A percentile compares a stretch with the other conserved stretches of the same genome.
phyloP scores from a whole-genome alignment of 106 monocot genomes.

The Phalaenopsis aphrodite region DNA sequence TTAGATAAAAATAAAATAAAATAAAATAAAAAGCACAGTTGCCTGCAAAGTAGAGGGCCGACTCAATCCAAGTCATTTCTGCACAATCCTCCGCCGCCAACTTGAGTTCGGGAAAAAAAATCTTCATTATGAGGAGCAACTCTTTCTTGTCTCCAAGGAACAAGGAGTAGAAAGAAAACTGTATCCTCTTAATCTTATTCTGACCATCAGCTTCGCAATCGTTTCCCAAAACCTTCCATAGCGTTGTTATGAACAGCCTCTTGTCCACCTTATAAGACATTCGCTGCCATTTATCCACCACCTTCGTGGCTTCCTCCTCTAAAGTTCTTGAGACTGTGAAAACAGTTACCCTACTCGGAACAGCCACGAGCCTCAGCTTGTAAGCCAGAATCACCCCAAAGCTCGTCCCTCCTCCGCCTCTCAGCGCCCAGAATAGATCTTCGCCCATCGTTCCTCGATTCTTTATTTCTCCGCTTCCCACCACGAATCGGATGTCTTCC shows the following conservation, averaged over 20 bases:
- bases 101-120: slow-evolving; percentile 25
- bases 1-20: no score
- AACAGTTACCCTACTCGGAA: slow-evolving; percentile 17
- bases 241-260: background rate
- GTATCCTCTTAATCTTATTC: background rate
- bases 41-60: slow-evolving; percentile 11
- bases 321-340: background rate
- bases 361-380: slow-evolving; percentile 23
- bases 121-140: slow-evolving; percentile 16
- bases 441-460: slow-evolving; percentile 14
- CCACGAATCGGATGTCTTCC: slow-evolving; percentile 17
- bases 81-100: slow-evolving; percentile 17
- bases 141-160: slow-evolving; percentile 20
- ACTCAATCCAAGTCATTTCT: slow-evolving; percentile 36
- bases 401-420: slow-evolving; percentile 36
- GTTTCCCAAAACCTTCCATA: background rate
- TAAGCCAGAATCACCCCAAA: slow-evolving; percentile 43
- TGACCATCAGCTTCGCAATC: background rate
- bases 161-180: slow-evolving; percentile 18
- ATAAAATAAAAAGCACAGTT: no score
- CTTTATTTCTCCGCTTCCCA: slow-evolving; percentile 10
- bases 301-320: background rate
- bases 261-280: slow-evolving; percentile 1
- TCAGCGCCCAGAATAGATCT: slow-evolving; percentile 24
- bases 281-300: background rate